These are phyloP conservation scores for Linnemannia elongata DNA, from an alignment of 192 early-diverging fungal species.

Conservation along the genomic window DNA sequence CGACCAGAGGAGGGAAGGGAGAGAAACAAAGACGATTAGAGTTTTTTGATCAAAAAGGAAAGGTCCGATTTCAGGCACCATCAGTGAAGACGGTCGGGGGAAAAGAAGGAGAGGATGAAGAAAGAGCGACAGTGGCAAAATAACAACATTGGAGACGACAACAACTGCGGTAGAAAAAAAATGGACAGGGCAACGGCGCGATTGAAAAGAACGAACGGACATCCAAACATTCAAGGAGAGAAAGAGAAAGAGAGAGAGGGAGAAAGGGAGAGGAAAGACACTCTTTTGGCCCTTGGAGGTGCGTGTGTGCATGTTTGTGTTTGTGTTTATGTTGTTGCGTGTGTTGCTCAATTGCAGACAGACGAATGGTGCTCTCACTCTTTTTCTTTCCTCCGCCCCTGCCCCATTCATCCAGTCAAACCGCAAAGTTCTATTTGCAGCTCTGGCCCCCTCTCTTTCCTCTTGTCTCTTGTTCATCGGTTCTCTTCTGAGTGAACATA, in stretches of 20 bases:
- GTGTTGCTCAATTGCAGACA: neutral
- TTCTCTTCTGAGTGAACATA: neutral
- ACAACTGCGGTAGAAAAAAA: neutral
- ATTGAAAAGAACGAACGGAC: neutral
- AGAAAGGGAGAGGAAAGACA: neutral
- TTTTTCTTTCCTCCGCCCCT: constrained; percentile 3
- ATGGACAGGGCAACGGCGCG: neutral
- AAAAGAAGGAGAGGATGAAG: neutral
- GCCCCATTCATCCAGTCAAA: neutral
- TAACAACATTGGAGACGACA: neutral
- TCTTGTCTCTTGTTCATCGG: neutral
- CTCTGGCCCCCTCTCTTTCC: neutral
- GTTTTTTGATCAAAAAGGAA: neutral
- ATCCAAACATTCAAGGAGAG: neutral
- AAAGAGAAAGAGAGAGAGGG: neutral
- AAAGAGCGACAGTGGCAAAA: neutral
- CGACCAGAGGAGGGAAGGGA: neutral
- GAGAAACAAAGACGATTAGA: neutral
- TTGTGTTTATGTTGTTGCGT: neutral
- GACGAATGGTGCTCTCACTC: neutral
- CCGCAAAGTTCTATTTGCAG: constrained; percentile 1
- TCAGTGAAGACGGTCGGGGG: neutral
- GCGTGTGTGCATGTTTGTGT: neutral
- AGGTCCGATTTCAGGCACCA: constrained; percentile 5
- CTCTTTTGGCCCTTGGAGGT: neutral